phyloP scores from a whole-genome alignment of 1,284 basidiomycete species.

The Mycena citricolor region DNA sequence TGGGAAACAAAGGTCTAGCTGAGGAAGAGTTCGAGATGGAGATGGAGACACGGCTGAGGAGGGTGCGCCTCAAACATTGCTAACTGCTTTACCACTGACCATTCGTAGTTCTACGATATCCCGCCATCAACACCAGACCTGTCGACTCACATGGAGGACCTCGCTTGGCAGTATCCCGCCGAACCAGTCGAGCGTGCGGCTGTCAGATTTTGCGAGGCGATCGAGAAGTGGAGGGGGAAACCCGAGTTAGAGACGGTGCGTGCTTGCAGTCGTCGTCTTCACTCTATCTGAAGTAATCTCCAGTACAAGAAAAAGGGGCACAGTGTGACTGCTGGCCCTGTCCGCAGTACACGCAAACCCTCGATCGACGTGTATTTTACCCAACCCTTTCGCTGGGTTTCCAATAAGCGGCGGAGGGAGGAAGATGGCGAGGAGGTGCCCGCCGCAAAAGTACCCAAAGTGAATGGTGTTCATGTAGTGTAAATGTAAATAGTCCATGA shows the following conservation, averaged over 20 bases:
- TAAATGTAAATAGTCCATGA: no score
- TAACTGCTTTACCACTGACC: conserved; percentile 2
- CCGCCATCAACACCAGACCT: conserved; percentile 68
- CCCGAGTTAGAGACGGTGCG: conserved; percentile 76
- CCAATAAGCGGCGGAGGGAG: no score
- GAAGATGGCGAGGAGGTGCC: no score
- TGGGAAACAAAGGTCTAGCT: conserved; percentile 39
- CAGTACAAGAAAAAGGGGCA: conserved; percentile 11
- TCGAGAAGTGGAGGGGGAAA: conserved; percentile 76
- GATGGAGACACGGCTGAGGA: conserved; percentile 66
- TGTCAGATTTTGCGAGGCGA: conserved; percentile 74
- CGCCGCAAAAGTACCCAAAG: no score
- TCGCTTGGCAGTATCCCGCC: conserved; percentile 76
- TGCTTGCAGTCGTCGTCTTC: conserved; percentile 11
- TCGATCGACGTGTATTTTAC: conserved; percentile 44
- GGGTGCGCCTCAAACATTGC: conserved; percentile 45
- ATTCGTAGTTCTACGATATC: conserved; percentile 69
- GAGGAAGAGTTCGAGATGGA: conserved; percentile 62
- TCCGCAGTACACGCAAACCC: conserved; percentile 33
- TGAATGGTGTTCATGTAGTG: no score
- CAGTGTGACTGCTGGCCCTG: conserved; percentile 13
- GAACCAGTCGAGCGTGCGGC: conserved; percentile 79
- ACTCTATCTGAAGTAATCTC: background rate
- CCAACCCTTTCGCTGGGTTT: conserved; percentile 26
- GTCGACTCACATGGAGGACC: conserved; percentile 75